Evolutionary conservation across 352 stramenopile genomes (phyloP).

Genomic region (Globisporangium lucens): DNA sequence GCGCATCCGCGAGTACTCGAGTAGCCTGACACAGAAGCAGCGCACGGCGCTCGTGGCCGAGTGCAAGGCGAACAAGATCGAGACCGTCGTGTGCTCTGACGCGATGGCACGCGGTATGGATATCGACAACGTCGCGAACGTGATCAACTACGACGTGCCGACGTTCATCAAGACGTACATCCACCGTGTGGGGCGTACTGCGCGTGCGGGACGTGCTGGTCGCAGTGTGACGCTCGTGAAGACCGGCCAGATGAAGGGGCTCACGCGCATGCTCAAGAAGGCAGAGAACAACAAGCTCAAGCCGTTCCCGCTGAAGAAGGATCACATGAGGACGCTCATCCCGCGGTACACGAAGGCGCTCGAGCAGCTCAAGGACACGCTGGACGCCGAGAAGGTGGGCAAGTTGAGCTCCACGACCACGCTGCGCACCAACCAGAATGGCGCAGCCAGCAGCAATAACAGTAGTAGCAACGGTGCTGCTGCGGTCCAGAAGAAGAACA

Average conservation of each 20-base stretch:
- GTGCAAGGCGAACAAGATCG: slow-evolving; percentile 60
- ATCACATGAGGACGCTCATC: slow-evolving; percentile 81
- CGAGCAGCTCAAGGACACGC: slow-evolving; percentile 70
- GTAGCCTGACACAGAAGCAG: slow-evolving; percentile 78
- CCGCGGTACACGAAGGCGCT: slow-evolving; percentile 68
- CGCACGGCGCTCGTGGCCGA: slow-evolving; percentile 70
- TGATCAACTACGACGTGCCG: slow-evolving; percentile 95
- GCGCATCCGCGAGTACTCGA: slow-evolving; percentile 78
- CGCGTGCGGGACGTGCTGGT: slow-evolving; percentile 73
- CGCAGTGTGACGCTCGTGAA: slow-evolving; percentile 80
- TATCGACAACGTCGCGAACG: slow-evolving; percentile 88
- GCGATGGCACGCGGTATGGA: slow-evolving; percentile 93
- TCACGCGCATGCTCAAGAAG: slow-evolving; percentile 84
- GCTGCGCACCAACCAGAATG: slow-evolving; percentile 19
- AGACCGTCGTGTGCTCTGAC: slow-evolving; percentile 90
- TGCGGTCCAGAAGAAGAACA: slow-evolving; percentile 3
- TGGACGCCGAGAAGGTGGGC: slow-evolving; percentile 73
- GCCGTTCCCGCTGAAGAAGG: slow-evolving; percentile 55
- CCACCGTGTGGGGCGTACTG: slow-evolving; percentile 81
- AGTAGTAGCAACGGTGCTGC: neutral
- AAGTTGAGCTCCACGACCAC: slow-evolving; percentile 52
- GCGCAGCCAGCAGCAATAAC: neutral
- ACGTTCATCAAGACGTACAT: slow-evolving; percentile 92
- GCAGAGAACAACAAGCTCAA: slow-evolving; percentile 73
- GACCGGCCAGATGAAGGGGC: slow-evolving; percentile 75